phyloP scores from a whole-genome alignment of 495 filamentous ascomycete species.

The Extremus antarcticus region DNA sequence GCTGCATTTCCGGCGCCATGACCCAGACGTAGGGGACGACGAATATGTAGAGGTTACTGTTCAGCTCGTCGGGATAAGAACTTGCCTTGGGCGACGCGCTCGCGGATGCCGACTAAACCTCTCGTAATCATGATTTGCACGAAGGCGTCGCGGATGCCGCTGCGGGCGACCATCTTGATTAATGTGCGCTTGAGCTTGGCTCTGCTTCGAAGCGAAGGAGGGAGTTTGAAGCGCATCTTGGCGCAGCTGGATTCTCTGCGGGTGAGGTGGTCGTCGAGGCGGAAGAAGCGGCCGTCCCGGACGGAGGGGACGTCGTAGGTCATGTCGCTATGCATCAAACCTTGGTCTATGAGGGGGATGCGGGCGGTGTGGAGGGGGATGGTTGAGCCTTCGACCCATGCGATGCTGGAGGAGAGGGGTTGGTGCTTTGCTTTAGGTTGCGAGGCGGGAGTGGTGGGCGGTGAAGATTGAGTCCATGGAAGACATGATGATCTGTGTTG shows the following conservation, averaged over 20 bases:
- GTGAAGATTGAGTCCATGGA: conserved; percentile 29
- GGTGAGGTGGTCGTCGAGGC: conserved; percentile 31
- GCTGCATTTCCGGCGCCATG: conserved; percentile 33
- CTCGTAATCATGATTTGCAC: conserved; percentile 36
- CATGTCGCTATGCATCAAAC: conserved; percentile 35
- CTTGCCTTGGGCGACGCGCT: background rate
- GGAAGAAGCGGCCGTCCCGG: conserved; percentile 34
- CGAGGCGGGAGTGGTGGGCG: conserved; percentile 24
- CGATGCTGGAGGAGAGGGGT: conserved; percentile 33
- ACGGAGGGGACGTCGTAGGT: conserved; percentile 36
- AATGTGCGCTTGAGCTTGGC: conserved; percentile 31
- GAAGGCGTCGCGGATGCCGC: conserved; percentile 33
- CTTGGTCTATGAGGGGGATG: conserved; percentile 34
- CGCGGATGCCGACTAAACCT: conserved; percentile 29
- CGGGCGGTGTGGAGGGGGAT: conserved; percentile 28
- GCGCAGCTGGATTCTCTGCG: conserved; percentile 30
- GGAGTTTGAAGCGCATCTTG: conserved; percentile 32
- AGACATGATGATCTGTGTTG: conserved; percentile 17
- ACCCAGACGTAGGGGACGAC: conserved; percentile 33
- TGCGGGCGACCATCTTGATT: conserved; percentile 30
- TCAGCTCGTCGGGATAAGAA: conserved; percentile 23
- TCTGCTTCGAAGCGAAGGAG: conserved; percentile 23
- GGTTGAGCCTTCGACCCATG: conserved; percentile 30
- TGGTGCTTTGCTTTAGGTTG: conserved; percentile 19
- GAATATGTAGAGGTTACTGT: conserved; percentile 34